Conservation (phyloP, 495 filamentous ascomycete species). For the Achaetomiella virescens region DNA sequence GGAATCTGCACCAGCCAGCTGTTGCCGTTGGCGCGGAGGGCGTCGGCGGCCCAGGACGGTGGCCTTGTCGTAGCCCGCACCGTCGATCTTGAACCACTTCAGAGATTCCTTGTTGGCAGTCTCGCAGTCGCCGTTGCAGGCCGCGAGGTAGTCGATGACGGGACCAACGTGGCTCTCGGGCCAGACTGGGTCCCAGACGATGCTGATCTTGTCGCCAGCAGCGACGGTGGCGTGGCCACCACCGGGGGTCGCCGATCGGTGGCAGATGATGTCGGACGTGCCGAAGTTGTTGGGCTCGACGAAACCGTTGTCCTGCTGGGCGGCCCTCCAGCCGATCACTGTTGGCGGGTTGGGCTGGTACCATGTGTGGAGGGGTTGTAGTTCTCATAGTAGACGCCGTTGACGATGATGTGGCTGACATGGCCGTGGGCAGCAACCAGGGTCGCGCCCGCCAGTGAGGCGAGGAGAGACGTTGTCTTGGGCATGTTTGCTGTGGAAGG, state of each 20-base stretch:
- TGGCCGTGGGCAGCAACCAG: conserved; percentile 57
- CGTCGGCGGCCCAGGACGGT: conserved; percentile 64
- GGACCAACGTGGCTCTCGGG: conserved; percentile 50
- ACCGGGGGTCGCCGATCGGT: conserved; percentile 36
- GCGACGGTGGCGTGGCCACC: conserved; percentile 35
- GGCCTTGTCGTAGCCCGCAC: conserved; percentile 52
- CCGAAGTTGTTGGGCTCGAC: conserved; percentile 43
- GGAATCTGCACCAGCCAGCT: conserved; percentile 67
- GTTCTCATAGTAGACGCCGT: conserved; percentile 46
- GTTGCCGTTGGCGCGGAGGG: conserved; percentile 61
- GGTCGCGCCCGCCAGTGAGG: conserved; percentile 45
- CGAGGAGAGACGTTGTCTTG: conserved; percentile 29
- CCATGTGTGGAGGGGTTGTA: conserved; percentile 38
- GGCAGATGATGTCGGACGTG: conserved; percentile 48
- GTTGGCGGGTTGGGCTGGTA: conserved; percentile 40
- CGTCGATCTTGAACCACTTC: conserved; percentile 71
- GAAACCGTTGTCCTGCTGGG: conserved; percentile 55
- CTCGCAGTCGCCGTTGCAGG: conserved; percentile 64
- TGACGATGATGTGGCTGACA: conserved; percentile 53
- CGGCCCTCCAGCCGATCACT: conserved; percentile 50
- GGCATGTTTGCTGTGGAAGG: conserved; percentile 12
- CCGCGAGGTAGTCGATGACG: conserved; percentile 69
- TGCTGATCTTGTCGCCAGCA: conserved; percentile 38
- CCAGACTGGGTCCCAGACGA: conserved; percentile 45
- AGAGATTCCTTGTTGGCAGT: conserved; percentile 57